Evolutionary conservation across 305 asterid genomes (phyloP).

Genomic region (Caryopteris hybrid): DNA sequence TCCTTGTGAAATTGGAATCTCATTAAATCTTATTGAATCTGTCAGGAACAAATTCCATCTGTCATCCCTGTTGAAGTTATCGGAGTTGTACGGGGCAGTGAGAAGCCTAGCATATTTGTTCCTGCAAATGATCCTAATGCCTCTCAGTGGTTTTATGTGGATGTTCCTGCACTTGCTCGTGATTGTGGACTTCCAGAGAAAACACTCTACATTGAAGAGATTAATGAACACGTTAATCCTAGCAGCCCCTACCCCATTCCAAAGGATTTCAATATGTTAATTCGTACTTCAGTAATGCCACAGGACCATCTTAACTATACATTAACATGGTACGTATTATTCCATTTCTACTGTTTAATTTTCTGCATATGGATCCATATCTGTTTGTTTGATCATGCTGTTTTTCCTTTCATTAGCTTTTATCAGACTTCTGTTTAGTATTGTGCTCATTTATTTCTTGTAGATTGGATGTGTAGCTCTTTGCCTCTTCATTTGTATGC

Average conservation of each 20-base stretch:
- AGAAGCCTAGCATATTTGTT: constrained; percentile 94
- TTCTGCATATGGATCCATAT: not conserved
- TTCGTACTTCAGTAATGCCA: constrained; percentile 88
- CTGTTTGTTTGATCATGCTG: not conserved
- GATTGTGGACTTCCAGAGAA: constrained; percentile 71
- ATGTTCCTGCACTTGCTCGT: constrained; percentile 73
- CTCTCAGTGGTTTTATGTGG: constrained; percentile 91
- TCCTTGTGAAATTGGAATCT: constrained; percentile 19
- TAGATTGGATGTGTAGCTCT: too few species aligned
- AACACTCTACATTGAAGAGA: constrained; percentile 72
- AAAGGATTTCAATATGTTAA: constrained; percentile 62
- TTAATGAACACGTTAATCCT: constrained; percentile 61
- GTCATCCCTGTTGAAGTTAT: constrained; percentile 46
- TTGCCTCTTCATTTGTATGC: not conserved
- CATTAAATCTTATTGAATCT: constrained; percentile 28
- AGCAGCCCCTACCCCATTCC: constrained; percentile 87
- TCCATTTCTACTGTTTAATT: constrained; percentile 1
- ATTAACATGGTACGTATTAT: constrained; percentile 67
- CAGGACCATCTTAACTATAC: constrained; percentile 89
- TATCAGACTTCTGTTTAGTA: too few species aligned
- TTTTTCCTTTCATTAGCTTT: not conserved
- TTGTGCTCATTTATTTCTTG: not conserved
- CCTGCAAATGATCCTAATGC: constrained; percentile 87
- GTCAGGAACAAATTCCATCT: constrained; percentile 48
- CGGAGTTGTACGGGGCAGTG: constrained; percentile 85